These are phyloP conservation scores for Pseudocercospora crystallina DNA, from an alignment of 2,329 filamentous ascomycete genomes.

Conservation along the genomic window DNA sequence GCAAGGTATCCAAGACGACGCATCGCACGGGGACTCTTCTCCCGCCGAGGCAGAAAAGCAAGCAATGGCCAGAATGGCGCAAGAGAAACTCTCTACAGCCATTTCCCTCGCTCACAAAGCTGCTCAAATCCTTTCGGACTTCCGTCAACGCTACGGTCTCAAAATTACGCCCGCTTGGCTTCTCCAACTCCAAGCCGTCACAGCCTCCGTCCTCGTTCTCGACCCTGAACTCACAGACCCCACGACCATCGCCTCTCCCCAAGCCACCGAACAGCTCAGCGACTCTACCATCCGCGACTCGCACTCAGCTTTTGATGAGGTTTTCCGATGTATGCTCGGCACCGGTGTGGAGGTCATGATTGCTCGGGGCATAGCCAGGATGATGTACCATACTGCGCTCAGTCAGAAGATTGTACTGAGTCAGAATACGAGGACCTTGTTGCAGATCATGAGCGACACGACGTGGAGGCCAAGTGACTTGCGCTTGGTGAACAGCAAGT, in stretches of 20 bases:
- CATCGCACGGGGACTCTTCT: not conserved
- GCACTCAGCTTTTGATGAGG: slow-evolving; percentile 16
- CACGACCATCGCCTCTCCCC: not conserved
- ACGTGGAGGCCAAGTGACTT: slow-evolving; percentile 18
- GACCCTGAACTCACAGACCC: slow-evolving; percentile 9
- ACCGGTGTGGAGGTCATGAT: slow-evolving; percentile 16
- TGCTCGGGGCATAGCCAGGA: slow-evolving; percentile 12
- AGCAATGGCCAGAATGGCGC: not conserved
- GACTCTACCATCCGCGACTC: slow-evolving; percentile 6
- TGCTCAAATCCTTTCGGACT: slow-evolving; percentile 14
- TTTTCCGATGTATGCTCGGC: slow-evolving; percentile 18
- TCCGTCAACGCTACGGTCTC: slow-evolving; percentile 15
- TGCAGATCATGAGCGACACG: slow-evolving; percentile 18
- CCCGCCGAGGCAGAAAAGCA: too few species aligned
- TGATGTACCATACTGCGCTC: slow-evolving; percentile 18
- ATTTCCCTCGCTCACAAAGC: slow-evolving; percentile 14
- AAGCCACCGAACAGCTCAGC: not conserved
- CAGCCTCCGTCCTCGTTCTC: slow-evolving; percentile 10
- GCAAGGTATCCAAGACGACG: not conserved
- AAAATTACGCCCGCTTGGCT: slow-evolving; percentile 15
- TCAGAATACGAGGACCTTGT: slow-evolving; percentile 2
- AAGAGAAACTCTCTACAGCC: slow-evolving; percentile 4
- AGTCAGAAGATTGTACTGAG: slow-evolving; percentile 6
- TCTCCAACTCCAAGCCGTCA: slow-evolving; percentile 14
- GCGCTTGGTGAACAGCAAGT: slow-evolving; percentile 5